Base-by-base conservation (phyloP, 2,329 filamentous ascomycete species). In the Dryadomyces sulphureus region DNA sequence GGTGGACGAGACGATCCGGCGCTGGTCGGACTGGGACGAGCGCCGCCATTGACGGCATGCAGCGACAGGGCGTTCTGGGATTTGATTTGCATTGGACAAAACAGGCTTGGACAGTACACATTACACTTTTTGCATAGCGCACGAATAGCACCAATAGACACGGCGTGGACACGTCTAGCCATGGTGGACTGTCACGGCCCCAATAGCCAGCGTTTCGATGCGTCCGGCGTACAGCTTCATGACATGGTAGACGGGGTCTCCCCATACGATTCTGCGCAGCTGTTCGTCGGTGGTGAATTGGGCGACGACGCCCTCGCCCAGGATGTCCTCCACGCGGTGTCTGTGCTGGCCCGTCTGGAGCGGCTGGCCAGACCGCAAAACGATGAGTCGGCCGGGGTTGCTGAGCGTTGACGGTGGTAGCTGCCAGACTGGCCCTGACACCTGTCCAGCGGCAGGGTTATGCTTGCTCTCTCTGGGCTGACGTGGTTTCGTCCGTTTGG, bases 11-110 rank as follows among this genome's bases (percentile, higher is more conserved):
- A 77, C 80, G 49, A 73, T 88, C 20, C 54, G 80, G 57, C 67
- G 87, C 53, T 98, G 92, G 92, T 79, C 89, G 8, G 75, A 75
- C 11, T 96, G 89, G 87, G 84, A 82, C 45, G 82, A 85, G 61
- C 62, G 41, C 2, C 38, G 27, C 4, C n/a, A 25, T n/a, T 40
- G n/a, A 41, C 1, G 19, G 5, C n/a, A 25, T 38, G n/a, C n/a
- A n/a, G n/a, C n/a, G n/a, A n/a, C n/a, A n/a, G n/a, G n/a, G n/a
- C n/a, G n/a, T n/a, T 32, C 16, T 32, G 27, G 27, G 9, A 32
- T 32, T 32, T 4, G 27, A 32, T 19, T 36, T 36, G 34, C 17
- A 19, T 19, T 36, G 34, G 7, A 19, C 3, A n/a, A 4, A n/a
- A 36, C 3, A 19, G 17, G 8, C 5, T 17, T n/a, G n/a, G 17